These are phyloP conservation scores for Salisapilia sapeloensis DNA, from an alignment of 352 stramenopile species.

Conservation along the genomic window DNA sequence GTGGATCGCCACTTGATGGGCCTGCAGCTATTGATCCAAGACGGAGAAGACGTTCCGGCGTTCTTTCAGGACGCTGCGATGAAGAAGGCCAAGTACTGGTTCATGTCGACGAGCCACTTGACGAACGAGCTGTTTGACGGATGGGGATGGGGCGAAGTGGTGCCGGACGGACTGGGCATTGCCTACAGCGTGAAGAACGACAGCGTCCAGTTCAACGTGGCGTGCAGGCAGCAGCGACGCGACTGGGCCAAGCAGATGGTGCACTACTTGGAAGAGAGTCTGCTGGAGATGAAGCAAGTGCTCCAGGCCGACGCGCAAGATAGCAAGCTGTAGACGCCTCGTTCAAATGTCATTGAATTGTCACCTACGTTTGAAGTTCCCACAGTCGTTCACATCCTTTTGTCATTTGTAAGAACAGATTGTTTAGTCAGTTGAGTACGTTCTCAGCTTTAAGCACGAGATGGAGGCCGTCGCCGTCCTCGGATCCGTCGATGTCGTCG, in stretches of 20 bases:
- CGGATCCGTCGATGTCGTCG: too few relatives aligned
- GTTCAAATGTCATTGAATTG: too few relatives aligned
- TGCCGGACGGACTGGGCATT: constrained; percentile 59
- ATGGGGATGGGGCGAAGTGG: constrained; percentile 72
- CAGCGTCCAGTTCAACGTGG: constrained; percentile 74
- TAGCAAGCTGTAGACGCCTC: too few relatives aligned
- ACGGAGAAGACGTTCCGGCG: constrained; percentile 19
- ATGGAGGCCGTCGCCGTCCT: too few relatives aligned
- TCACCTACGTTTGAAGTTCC: too few relatives aligned
- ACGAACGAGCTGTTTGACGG: constrained; percentile 72
- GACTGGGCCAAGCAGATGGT: constrained; percentile 39
- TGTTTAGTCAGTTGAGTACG: too few relatives aligned
- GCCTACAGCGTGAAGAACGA: constrained; percentile 69
- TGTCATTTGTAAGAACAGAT: too few relatives aligned
- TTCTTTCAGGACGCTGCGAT: constrained; percentile 65
- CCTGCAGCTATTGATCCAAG: constrained; percentile 43
- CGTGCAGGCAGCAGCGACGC: constrained; percentile 21
- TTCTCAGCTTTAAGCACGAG: too few relatives aligned
- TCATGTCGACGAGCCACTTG: constrained; percentile 66
- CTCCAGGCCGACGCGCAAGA: constrained; percentile 11
- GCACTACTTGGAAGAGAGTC: constrained; percentile 55
- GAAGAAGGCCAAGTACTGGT: constrained; percentile 45
- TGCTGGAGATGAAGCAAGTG: constrained; percentile 65
- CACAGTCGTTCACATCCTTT: too few relatives aligned
- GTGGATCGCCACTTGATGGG: constrained; percentile 92